Evolutionary conservation across 306 rosid genomes (phyloP).

Genomic region (Leucaena leucocephala): DNA sequence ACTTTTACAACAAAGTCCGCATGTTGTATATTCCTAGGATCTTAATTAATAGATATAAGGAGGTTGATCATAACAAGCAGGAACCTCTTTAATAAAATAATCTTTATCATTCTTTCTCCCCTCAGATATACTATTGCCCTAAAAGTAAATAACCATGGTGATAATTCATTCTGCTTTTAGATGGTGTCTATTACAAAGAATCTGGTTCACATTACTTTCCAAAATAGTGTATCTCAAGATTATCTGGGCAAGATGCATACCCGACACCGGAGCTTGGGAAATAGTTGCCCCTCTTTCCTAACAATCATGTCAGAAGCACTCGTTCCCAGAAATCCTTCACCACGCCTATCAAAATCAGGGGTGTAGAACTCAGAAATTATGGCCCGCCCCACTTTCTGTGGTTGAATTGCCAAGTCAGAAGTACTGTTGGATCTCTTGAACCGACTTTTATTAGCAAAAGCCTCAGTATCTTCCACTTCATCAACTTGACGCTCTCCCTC

Average conservation of each 20-base stretch:
- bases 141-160: not conserved
- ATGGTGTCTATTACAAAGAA: not conserved
- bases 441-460: constrained; percentile 36
- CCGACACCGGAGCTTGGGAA: constrained; percentile 88
- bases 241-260: constrained; percentile 52
- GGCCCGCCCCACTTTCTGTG: constrained; percentile 46
- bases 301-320: constrained; percentile 53
- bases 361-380: constrained; percentile 63
- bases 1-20: not conserved
- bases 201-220: constrained; percentile 3
- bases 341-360: constrained; percentile 49
- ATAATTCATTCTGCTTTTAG: constrained; percentile 19
- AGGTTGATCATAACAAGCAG: not conserved
- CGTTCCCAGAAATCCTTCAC: constrained; percentile 53
- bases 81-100: not conserved
- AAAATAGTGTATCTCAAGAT: constrained; percentile 4
- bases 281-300: constrained; percentile 57
- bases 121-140: constrained; percentile 18
- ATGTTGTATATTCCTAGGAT: not conserved
- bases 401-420: constrained; percentile 57
- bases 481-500: constrained; percentile 47
- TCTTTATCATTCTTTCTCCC: not conserved
- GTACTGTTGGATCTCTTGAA: constrained; percentile 79
- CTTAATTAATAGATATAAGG: not conserved
- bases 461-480: constrained; percentile 44